phyloP scores from a whole-genome alignment of 768 basidiomycete genomes.

The Megacollybia marginata region DNA sequence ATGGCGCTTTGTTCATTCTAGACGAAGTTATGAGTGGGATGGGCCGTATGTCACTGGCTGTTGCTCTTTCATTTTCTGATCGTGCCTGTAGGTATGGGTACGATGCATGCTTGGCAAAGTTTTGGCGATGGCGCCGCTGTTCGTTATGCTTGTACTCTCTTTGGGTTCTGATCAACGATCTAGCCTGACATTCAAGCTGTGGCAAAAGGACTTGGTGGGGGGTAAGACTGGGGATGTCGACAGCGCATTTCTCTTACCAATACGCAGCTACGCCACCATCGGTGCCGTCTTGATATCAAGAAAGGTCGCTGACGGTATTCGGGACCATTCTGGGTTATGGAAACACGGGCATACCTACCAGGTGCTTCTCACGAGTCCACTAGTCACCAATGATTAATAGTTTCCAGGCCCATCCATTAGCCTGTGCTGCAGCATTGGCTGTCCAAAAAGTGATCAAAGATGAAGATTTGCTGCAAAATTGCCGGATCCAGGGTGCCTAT shows the following conservation, averaged over 20 bases:
- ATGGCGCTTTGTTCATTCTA: constrained; percentile 71
- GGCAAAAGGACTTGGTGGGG: constrained; percentile 87
- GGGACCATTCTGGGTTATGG: constrained; percentile 60
- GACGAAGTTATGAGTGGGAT: constrained; percentile 94
- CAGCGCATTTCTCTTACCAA: no score
- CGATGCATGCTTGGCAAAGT: constrained; percentile 80
- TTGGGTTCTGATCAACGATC: background rate
- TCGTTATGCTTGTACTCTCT: constrained; percentile 6
- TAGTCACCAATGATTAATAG: background rate
- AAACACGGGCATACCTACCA: constrained; percentile 81
- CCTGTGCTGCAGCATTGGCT: constrained; percentile 74
- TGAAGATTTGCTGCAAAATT: constrained; percentile 66
- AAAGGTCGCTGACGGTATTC: constrained; percentile 63
- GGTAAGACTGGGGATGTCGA: constrained; percentile 34
- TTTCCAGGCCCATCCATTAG: constrained; percentile 58
- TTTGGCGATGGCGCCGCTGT: constrained; percentile 66
- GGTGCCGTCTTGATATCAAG: constrained; percentile 76
- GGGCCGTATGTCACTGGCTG: constrained; percentile 57
- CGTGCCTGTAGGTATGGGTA: constrained; percentile 63
- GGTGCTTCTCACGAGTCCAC: background rate
- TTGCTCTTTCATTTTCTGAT: background rate
- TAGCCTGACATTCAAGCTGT: constrained; percentile 82
- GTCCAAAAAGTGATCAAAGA: constrained; percentile 67
- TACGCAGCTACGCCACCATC: constrained; percentile 54
- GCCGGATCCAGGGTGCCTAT: constrained; percentile 51